Evolutionary conservation across 2,329 filamentous ascomycete species (phyloP).

Genomic region (Mycosphaerella arachidis): DNA sequence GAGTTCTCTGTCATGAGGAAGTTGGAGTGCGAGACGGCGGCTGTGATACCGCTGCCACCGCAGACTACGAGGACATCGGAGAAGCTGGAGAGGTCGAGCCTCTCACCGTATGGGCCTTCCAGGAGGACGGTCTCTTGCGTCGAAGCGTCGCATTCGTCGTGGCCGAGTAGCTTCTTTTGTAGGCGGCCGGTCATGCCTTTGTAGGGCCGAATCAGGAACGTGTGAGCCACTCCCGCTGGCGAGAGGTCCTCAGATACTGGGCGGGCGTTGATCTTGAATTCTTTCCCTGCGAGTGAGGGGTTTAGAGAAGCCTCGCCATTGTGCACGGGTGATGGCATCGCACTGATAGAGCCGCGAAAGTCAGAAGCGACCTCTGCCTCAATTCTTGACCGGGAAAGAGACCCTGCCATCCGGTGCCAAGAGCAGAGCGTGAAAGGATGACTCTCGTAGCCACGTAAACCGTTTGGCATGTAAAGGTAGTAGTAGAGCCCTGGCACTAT

Average conservation of each 20-base stretch:
- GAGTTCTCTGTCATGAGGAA: conserved; percentile 9
- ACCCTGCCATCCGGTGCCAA: conserved; percentile 14
- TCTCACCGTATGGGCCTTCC: conserved; percentile 49
- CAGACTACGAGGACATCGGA: conserved; percentile 42
- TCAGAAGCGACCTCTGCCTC: no score
- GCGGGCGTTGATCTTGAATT: conserved; percentile 1
- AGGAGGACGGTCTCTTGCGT: conserved; percentile 38
- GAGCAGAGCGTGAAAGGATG: conserved; percentile 48
- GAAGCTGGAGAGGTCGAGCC: conserved; percentile 40
- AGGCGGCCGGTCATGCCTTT: conserved; percentile 50
- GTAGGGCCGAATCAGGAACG: conserved; percentile 50
- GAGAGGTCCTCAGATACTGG: conserved; percentile 7
- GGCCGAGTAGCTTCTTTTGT: conserved; percentile 32
- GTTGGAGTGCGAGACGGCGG: conserved; percentile 31
- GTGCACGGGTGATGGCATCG: no score
- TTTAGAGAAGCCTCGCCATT: conserved; percentile 1
- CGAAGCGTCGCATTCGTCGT: conserved; percentile 25
- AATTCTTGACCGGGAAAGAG: not conserved
- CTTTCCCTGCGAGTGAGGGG: not conserved
- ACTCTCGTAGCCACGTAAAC: conserved; percentile 46
- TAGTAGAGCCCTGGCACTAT: conserved; percentile 48
- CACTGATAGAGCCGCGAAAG: no score
- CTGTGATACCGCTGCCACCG: conserved; percentile 48
- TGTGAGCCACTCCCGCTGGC: conserved; percentile 25
- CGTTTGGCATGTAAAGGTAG: conserved; percentile 46